A percentile compares a stretch with the other conserved stretches of the same genome.
Conservation (phyloP, 2,329 filamentous ascomycete species). For the Rutstroemia sp. region DNA sequence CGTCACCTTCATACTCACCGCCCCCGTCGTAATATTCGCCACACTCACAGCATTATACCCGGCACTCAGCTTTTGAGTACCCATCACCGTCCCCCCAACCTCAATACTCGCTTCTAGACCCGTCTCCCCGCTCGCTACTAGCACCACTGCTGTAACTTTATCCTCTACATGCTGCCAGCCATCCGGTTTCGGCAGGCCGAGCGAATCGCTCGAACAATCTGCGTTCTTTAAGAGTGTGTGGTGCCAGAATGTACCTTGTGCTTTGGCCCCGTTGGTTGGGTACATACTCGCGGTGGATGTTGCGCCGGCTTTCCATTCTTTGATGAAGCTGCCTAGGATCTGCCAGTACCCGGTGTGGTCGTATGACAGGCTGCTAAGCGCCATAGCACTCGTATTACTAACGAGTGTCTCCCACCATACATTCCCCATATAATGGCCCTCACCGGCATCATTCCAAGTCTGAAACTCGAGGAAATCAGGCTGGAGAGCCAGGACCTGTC, state of each 20-base stretch:
- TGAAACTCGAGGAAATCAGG: conserved; percentile 34
- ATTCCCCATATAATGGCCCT: conserved; percentile 35
- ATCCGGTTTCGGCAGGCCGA: conserved; percentile 2
- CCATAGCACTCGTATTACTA: conserved; percentile 20
- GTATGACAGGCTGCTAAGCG: conserved; percentile 27
- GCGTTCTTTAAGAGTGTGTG: conserved; percentile 15
- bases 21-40: conserved; percentile 11
- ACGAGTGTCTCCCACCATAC: conserved; percentile 31
- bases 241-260: conserved; percentile 29
- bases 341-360: conserved; percentile 32
- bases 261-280: conserved; percentile 16
- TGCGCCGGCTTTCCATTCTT: conserved; percentile 31
- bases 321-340: conserved; percentile 31
- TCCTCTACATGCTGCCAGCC: conserved; percentile 4
- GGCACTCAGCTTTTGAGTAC: not conserved
- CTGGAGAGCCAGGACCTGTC: conserved; percentile 27
- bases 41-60: conserved; percentile 16
- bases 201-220: not conserved
- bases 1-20: conserved; percentile 5
- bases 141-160: conserved; percentile 10
- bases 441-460: conserved; percentile 36
- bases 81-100: conserved; percentile 6
- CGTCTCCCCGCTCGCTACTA: conserved; percentile 10
- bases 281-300: conserved; percentile 16
- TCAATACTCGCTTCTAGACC: conserved; percentile 3